phyloP scores from a whole-genome alignment of 2,329 filamentous ascomycete genomes.

The Clarireedia paspali region DNA sequence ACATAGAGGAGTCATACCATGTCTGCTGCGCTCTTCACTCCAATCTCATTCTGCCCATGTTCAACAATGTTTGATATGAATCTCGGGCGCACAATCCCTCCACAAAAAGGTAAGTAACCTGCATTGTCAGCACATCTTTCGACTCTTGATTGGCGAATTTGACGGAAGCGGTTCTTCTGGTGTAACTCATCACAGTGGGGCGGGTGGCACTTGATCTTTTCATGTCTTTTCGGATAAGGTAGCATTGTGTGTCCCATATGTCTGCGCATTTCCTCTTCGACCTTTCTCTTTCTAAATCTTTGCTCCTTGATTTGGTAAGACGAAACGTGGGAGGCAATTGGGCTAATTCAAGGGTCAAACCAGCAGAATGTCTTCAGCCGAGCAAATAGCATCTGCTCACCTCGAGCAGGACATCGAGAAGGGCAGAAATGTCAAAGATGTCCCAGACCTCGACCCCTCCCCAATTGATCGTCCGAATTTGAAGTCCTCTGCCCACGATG shows the following conservation, averaged over 20 bases:
- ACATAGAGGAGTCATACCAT: background rate
- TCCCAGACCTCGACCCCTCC: background rate
- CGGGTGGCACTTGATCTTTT: background rate
- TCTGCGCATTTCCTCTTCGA: background rate
- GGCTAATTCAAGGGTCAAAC: background rate
- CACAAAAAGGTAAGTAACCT: background rate
- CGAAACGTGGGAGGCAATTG: background rate
- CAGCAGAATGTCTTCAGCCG: background rate
- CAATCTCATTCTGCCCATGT: background rate
- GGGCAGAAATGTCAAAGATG: background rate
- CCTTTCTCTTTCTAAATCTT: background rate
- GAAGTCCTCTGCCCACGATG: background rate
- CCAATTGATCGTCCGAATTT: background rate
- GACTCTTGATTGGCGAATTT: background rate
- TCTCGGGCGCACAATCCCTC: background rate
- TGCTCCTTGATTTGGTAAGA: too few relatives aligned
- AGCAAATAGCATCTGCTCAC: background rate
- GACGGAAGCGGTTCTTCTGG: background rate
- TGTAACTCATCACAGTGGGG: too few relatives aligned
- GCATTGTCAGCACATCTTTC: background rate
- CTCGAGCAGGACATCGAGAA: slow-evolving; percentile 4
- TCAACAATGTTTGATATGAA: background rate
- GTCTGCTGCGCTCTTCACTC: background rate
- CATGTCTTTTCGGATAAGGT: background rate
- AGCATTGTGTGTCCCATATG: too few relatives aligned